phyloP scores from a whole-genome alignment of 2,329 filamentous ascomycete genomes.

The Penicillium sp. region DNA sequence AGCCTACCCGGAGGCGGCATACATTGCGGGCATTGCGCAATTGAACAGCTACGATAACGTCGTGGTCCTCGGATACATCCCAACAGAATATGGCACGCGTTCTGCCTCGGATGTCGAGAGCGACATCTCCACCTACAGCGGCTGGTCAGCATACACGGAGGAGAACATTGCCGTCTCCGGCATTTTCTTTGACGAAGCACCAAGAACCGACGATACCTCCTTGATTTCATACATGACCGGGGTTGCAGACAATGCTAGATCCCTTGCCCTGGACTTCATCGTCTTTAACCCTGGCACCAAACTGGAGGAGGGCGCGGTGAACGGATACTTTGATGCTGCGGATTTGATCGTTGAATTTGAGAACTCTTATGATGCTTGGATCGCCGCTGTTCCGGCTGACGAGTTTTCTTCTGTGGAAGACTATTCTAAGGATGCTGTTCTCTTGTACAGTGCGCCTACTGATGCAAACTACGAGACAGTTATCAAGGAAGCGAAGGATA shows the following conservation, averaged over 20 bases:
- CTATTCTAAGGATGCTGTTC: slow-evolving; percentile 14
- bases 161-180: slow-evolving; percentile 34
- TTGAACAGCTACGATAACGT: slow-evolving; percentile 42
- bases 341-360: slow-evolving; percentile 23
- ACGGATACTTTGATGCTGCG: slow-evolving; percentile 16
- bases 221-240: slow-evolving; percentile 22
- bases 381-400: background rate
- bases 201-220: slow-evolving; percentile 20
- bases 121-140: slow-evolving; percentile 39
- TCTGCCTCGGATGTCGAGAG: slow-evolving; percentile 32
- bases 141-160: slow-evolving; percentile 30
- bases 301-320: slow-evolving; percentile 3
- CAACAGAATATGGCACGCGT: slow-evolving; percentile 35
- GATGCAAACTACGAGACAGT: slow-evolving; percentile 6
- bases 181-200: slow-evolving; percentile 44
- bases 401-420: slow-evolving; percentile 1
- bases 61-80: slow-evolving; percentile 44
- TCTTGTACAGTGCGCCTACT: slow-evolving; percentile 11
- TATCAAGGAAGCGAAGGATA: slow-evolving; percentile 8
- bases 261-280: slow-evolving; percentile 1
- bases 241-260: slow-evolving; percentile 18
- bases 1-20: slow-evolving; percentile 34
- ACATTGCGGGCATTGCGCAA: slow-evolving; percentile 34
- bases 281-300: slow-evolving; percentile 20
- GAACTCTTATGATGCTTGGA: slow-evolving; percentile 16